Conservation (phyloP, 768 basidiomycete species). For the Rhizopogon vesiculosus region DNA sequence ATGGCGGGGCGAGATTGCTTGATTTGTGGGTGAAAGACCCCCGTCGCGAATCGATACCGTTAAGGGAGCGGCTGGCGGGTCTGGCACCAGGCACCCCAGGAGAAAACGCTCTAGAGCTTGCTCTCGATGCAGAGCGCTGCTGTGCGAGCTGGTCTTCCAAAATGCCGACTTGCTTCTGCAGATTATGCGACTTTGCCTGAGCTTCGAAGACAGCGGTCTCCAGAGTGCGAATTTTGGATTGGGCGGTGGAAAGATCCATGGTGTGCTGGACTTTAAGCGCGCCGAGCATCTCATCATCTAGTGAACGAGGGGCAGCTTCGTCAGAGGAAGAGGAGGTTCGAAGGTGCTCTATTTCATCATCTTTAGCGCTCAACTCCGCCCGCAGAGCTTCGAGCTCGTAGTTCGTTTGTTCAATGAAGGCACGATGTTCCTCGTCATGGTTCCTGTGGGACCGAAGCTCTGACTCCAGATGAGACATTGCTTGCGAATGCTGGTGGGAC, state of each 20-base stretch:
- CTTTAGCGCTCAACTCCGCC: slow-evolving; percentile 53
- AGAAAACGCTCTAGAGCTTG: slow-evolving; percentile 42
- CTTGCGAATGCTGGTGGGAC: slow-evolving; percentile 46
- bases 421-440: slow-evolving; percentile 56
- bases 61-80: slow-evolving; percentile 36
- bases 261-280: slow-evolving; percentile 69
- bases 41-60: slow-evolving; percentile 31
- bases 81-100: slow-evolving; percentile 37
- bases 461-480: slow-evolving; percentile 45
- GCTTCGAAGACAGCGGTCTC: slow-evolving; percentile 72
- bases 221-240: slow-evolving; percentile 72
- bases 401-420: slow-evolving; percentile 58
- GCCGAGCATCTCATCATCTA: slow-evolving; percentile 72
- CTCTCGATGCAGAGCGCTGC: slow-evolving; percentile 37
- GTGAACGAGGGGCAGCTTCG: slow-evolving; percentile 41
- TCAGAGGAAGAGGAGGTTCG: slow-evolving; percentile 36
- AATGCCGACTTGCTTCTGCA: slow-evolving; percentile 62
- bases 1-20: slow-evolving; percentile 28
- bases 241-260: slow-evolving; percentile 76
- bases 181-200: slow-evolving; percentile 58
- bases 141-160: slow-evolving; percentile 65
- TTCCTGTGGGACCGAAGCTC: slow-evolving; percentile 46
- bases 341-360: slow-evolving; percentile 62
- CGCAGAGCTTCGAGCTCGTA: slow-evolving; percentile 71
- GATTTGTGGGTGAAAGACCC: slow-evolving; percentile 29